phyloP scores from a whole-genome alignment of 2,329 filamentous ascomycete genomes.

The Cercospora berteroae region DNA sequence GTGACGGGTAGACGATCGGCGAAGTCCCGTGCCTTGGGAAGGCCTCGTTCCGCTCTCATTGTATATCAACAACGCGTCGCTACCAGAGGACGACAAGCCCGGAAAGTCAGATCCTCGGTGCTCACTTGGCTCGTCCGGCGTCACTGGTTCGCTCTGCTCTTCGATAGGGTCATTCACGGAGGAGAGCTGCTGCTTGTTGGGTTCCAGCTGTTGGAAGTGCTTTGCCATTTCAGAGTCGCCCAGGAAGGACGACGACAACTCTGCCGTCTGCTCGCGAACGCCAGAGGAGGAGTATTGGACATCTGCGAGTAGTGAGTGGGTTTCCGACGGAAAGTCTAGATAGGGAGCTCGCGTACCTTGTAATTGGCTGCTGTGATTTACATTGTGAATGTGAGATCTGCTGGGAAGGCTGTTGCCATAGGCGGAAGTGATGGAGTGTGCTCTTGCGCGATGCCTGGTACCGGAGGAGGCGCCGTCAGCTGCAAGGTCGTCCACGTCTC shows the following conservation, averaged over 20 bases:
- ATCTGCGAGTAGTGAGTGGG: slow-evolving; percentile 39
- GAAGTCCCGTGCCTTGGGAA: background rate
- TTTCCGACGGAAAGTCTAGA: background rate
- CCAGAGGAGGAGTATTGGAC: slow-evolving; percentile 41
- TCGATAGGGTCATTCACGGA: slow-evolving; percentile 30
- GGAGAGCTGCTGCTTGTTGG: slow-evolving; percentile 11
- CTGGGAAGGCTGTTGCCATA: slow-evolving; percentile 31
- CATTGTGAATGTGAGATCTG: slow-evolving; percentile 39
- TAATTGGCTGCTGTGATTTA: slow-evolving; percentile 26
- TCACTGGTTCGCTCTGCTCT: slow-evolving; percentile 38
- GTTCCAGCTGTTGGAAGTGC: slow-evolving; percentile 25
- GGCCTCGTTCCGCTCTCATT: slow-evolving; percentile 12
- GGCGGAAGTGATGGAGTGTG: slow-evolving; percentile 18
- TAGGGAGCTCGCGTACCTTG: slow-evolving; percentile 17
- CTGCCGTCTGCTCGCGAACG: slow-evolving; percentile 41
- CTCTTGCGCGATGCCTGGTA: slow-evolving; percentile 11
- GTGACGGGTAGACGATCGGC: slow-evolving; percentile 13
- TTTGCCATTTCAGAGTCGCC: slow-evolving; percentile 35
- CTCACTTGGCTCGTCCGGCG: slow-evolving; percentile 25
- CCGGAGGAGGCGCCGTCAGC: slow-evolving; percentile 5
- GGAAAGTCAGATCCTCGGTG: slow-evolving; percentile 8
- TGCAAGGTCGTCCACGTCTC: slow-evolving; percentile 3
- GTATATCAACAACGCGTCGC: slow-evolving; percentile 19
- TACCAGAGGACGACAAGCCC: slow-evolving; percentile 7
- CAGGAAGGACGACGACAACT: slow-evolving; percentile 40